A percentile compares a stretch with the other conserved stretches of the same genome.
Conservation (phyloP, 345 rosid genomes). For the Combretum micranthum region DNA sequence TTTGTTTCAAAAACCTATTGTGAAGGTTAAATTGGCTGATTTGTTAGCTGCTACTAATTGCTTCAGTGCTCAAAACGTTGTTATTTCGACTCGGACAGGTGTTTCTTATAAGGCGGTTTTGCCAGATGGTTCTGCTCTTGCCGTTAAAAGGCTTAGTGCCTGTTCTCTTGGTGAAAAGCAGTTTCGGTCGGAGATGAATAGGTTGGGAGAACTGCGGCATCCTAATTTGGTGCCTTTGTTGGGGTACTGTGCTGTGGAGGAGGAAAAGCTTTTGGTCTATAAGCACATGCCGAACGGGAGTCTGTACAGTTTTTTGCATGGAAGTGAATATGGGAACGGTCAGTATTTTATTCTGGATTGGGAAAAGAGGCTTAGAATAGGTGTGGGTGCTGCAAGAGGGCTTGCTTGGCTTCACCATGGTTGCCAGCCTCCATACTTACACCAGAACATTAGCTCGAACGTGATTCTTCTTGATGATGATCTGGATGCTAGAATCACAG, state of each 20-base stretch:
- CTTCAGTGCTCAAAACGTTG: slow-evolving; percentile 26
- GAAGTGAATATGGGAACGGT: slow-evolving; percentile 11
- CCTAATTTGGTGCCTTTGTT: slow-evolving; percentile 62
- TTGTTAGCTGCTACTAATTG: slow-evolving; percentile 36
- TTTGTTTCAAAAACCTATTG: slow-evolving; percentile 50
- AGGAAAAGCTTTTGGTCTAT: slow-evolving; percentile 35
- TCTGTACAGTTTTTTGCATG: slow-evolving; percentile 32
- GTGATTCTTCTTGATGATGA: slow-evolving; percentile 56
- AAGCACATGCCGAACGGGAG: slow-evolving; percentile 45
- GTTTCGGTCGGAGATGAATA: slow-evolving; percentile 48
- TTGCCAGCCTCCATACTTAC: slow-evolving; percentile 31
- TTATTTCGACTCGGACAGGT: slow-evolving; percentile 40
- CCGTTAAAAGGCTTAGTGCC: slow-evolving; percentile 41
- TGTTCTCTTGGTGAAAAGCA: slow-evolving; percentile 43
- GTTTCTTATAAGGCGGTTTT: slow-evolving; percentile 43
- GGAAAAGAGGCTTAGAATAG: slow-evolving; percentile 40
- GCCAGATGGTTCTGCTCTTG: slow-evolving; percentile 51
- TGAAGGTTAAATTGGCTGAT: slow-evolving; percentile 46
- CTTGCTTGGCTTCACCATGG: slow-evolving; percentile 61
- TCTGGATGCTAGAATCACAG: slow-evolving; percentile 40
- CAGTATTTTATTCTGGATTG: slow-evolving; percentile 32
- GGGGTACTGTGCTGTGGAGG: slow-evolving; percentile 48
- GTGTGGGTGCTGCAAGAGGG: slow-evolving; percentile 54
- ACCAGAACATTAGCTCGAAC: slow-evolving; percentile 43
- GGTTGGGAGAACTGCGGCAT: slow-evolving; percentile 47